Evolutionary conservation across 192 early-diverging fungal genomes (phyloP).

Genomic region (Piromyces sp.): DNA sequence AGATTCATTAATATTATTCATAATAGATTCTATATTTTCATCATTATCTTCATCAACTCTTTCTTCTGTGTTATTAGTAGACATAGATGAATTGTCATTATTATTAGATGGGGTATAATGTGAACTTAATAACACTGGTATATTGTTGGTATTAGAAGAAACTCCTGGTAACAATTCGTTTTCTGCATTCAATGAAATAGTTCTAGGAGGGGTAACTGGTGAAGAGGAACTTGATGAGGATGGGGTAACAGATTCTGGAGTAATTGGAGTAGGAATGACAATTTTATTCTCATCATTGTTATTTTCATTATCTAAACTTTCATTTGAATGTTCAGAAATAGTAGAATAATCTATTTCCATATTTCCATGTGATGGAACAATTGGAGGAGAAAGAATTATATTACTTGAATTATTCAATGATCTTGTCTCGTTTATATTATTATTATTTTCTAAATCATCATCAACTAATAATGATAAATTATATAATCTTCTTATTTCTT

Average conservation of each 20-base stretch:
- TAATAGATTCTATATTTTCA: not conserved
- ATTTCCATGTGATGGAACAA: not conserved
- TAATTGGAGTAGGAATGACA: not conserved
- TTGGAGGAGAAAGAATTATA: not conserved
- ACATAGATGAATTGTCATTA: not conserved
- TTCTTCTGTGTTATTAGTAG: not conserved
- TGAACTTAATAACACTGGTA: not conserved
- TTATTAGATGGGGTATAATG: not conserved
- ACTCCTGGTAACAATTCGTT: not conserved
- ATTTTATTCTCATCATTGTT: not conserved
- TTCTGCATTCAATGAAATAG: not conserved
- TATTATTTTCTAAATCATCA: not conserved
- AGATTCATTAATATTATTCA: not conserved
- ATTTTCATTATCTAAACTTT: not conserved
- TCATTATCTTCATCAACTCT: not conserved
- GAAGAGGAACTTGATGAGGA: not conserved
- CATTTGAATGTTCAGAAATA: not conserved
- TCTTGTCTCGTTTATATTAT: not conserved
- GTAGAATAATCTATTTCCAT: not conserved
- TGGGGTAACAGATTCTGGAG: not conserved
- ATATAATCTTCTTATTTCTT: not conserved
- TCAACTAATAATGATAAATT: not conserved
- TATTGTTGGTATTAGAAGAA: not conserved
- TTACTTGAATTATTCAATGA: not conserved
- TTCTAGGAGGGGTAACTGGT: not conserved